Base-by-base conservation (phyloP, 768 basidiomycete genomes). In the Leccinum imitatum region DNA sequence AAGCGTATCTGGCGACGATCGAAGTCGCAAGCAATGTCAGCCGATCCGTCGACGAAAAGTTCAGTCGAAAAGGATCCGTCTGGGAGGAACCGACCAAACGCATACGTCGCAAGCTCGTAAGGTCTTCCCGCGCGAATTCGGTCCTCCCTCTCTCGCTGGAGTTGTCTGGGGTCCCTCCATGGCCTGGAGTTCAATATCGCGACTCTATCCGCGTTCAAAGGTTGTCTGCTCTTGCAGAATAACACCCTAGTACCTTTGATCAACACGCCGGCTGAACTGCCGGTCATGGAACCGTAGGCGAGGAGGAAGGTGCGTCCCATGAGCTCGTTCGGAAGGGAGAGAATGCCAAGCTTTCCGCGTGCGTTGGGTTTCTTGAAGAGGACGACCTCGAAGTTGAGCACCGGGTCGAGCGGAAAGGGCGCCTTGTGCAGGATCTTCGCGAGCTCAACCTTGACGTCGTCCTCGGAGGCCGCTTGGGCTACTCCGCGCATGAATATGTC, bases 1-100 rank as follows among this genome's bases (percentile, higher is more conserved):
- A 79, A 70, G 63, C 71, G 68, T 57, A 79, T 61, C 15, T 61
- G 59, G 41, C 61, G 70, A 13, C 61, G 69, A 51, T 75, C 73
- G 52, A 76, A 57, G 64, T 79, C 73, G 65, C 77, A 78, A 60
- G 75, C 69, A 61, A 79, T 69, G 33, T 67, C 63, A 50, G 75
- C 66, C 31, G 50, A 37, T 52, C 73, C 76, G 44, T 59, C 48
- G 19, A 60, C 65, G 17, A 61, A 54, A 6, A 69, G 64, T 58
- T 78, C 76, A 10, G 71, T 60, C 19, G 75, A 73, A 59, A 78
- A 78, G 2, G 68, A 61, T 1, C 71, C 73, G 33, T 79, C 75
- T 8, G 51, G 6, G 39, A 71, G 72, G 53, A 78, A 75, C 13
- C 70, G 78, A 1, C 77, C 77, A 53, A 78, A 77, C 7, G 69